These are phyloP conservation scores for Neoscytalidium dimidiatum DNA, from an alignment of 2,329 filamentous ascomycete genomes.

Conservation along the genomic window DNA sequence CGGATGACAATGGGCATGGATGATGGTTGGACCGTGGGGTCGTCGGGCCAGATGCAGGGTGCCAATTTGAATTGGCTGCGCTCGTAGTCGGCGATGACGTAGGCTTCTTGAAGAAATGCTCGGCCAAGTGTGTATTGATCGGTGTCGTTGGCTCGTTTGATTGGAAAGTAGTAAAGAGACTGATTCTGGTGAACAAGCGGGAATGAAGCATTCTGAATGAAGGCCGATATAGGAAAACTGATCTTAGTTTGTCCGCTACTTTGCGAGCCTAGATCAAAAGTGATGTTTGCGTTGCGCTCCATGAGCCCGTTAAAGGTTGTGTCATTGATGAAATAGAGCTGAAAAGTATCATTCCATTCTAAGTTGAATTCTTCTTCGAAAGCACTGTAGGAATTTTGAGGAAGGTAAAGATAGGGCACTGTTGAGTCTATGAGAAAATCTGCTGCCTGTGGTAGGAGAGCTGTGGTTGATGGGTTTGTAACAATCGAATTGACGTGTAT, in stretches of 20 bases:
- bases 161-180: conserved; percentile 32
- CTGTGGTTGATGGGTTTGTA: neutral
- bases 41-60: neutral
- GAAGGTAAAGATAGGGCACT: conserved; percentile 37
- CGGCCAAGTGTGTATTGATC: conserved; percentile 35
- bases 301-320: conserved; percentile 23
- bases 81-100: conserved; percentile 36
- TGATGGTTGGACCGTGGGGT: neutral
- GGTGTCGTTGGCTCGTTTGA: conserved; percentile 32
- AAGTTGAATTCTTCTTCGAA: conserved; percentile 39
- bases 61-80: conserved; percentile 38
- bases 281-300: neutral
- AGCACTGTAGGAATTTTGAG: conserved; percentile 30
- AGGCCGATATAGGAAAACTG: conserved; percentile 23
- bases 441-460: neutral
- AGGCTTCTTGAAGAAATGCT: conserved; percentile 39
- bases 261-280: neutral
- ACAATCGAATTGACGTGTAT: neutral
- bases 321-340: conserved; percentile 34
- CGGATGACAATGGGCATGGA: neutral
- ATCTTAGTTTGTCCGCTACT: neutral
- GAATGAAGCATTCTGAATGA: conserved; percentile 28
- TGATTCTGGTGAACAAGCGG: conserved; percentile 13
- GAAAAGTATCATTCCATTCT: conserved; percentile 27
- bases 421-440: conserved; percentile 57